Evolutionary conservation across 169 alveolate genomes (phyloP), one percentile per base, ranked within the genome.

Genomic region (Neospora caninum): DNA sequence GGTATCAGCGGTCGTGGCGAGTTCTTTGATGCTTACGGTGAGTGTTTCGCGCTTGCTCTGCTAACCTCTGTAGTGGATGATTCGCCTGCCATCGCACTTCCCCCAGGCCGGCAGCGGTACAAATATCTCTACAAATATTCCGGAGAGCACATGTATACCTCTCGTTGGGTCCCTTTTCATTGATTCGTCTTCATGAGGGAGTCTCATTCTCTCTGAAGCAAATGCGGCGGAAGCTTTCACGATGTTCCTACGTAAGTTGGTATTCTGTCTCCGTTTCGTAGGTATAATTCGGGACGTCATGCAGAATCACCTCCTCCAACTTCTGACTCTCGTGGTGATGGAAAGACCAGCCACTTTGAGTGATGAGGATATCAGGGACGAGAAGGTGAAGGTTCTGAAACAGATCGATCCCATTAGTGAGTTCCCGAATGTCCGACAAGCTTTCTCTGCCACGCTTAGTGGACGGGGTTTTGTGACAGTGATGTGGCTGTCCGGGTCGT

Each of bases 251-350:
- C 27, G 39, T 18, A 27, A 49, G 31, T 16, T 64, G 4, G 34
- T 20, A 20, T 29, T 29, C 2, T 29, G 78, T 25, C 34, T n/a
- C 34, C 29, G 36, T 83, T 29, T 43, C 29, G 86, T 88, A 64
- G 97, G 97, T 0, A 95, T 96, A 34, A 95, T 96, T 41, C 95
- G 97, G 54, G 97, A 96, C 88, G 96, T 96, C 58, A 94, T 96
- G 96, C 97, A 96, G 54, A 96, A 96, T 86, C 97, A 96, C 88
- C 82, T 95, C 97, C 45, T 96, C 83, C 97, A 96, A 92, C 64
- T 96, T 82, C 88, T 95, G 80, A 80, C 96, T 22, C 88, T 95
- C 64, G 91, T 94, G 49, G 96, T 97, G 31, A 95, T 96, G 97
- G 97, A 96, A 70, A 92, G 95, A 34, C 97, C 97, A 29, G 96